phyloP scores from a whole-genome alignment of 352 stramenopile species.

The Globisporangium uncinulatum region DNA sequence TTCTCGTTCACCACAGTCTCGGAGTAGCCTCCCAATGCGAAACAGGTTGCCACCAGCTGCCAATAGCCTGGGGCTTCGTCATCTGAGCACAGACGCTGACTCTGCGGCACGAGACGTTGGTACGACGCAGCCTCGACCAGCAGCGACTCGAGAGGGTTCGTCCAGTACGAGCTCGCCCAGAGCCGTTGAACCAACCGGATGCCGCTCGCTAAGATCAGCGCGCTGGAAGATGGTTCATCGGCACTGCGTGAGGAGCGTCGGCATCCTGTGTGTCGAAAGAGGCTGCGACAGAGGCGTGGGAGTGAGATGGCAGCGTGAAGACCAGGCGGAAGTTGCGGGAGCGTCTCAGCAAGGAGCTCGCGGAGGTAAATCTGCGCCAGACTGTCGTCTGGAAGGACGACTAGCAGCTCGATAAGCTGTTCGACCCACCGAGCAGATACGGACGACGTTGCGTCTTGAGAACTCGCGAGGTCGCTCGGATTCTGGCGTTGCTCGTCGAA shows the following conservation, averaged over 20 bases:
- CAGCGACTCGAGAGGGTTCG: neutral
- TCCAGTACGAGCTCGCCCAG: neutral
- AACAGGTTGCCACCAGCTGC: neutral
- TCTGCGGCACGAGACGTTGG: neutral
- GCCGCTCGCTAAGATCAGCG: neutral
- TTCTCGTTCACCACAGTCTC: conserved; percentile 3
- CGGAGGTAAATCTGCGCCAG: conserved; percentile 24
- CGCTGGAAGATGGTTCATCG: neutral
- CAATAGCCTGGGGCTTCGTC: neutral
- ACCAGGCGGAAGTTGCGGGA: conserved; percentile 12
- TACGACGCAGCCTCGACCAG: neutral
- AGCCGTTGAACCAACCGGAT: neutral
- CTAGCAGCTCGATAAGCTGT: conserved; percentile 20
- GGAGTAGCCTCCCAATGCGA: conserved; percentile 7
- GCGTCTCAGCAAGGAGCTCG: conserved; percentile 23
- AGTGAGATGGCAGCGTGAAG: conserved; percentile 4
- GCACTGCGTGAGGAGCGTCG: neutral
- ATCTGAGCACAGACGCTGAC: neutral
- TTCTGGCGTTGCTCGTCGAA: neutral
- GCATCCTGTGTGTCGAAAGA: neutral
- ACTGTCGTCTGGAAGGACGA: conserved; percentile 10
- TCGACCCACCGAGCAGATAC: conserved; percentile 25
- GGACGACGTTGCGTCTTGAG: neutral
- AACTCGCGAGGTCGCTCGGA: neutral
- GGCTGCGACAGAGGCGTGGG: conserved; percentile 1